A percentile compares a stretch with the other conserved stretches of the same genome.
These are phyloP conservation scores for Termitomyces sp. DNA, from an alignment of 768 basidiomycete genomes.

Conservation along the genomic window DNA sequence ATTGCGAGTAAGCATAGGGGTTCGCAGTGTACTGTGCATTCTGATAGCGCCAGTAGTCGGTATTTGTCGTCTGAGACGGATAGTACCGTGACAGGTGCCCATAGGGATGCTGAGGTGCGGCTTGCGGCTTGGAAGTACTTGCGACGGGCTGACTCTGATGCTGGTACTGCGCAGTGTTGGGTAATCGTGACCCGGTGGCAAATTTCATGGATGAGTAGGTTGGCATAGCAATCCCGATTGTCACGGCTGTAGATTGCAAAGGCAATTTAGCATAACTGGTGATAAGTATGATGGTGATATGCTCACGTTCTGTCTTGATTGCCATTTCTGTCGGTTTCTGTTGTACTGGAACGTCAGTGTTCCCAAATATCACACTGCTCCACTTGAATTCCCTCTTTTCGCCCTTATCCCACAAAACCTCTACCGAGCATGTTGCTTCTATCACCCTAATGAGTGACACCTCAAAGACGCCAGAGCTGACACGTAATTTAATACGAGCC, in stretches of 20 bases:
- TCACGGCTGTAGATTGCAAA: slow-evolving; percentile 15
- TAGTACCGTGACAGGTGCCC: slow-evolving; percentile 16
- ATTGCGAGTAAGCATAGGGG: slow-evolving; percentile 24
- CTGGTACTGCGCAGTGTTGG: slow-evolving; percentile 5
- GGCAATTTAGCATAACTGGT: not conserved
- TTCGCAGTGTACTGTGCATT: slow-evolving; percentile 19
- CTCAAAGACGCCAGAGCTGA: slow-evolving; percentile 81
- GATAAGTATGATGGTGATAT: not conserved
- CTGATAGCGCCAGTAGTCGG: slow-evolving; percentile 34
- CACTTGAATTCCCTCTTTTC: slow-evolving; percentile 77
- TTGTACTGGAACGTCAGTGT: slow-evolving; percentile 61
- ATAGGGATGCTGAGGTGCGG: slow-evolving; percentile 12
- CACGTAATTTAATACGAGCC: slow-evolving; percentile 79
- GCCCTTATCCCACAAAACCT: slow-evolving; percentile 78
- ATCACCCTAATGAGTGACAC: slow-evolving; percentile 72
- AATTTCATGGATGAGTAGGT: slow-evolving; percentile 26
- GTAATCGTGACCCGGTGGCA: slow-evolving; percentile 16
- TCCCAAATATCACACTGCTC: slow-evolving; percentile 77
- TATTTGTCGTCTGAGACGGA: slow-evolving; percentile 20
- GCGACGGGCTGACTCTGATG: slow-evolving; percentile 10
- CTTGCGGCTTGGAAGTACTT: not conserved
- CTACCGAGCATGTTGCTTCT: slow-evolving; percentile 64
- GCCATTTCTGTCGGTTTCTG: slow-evolving; percentile 63
- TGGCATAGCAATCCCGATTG: slow-evolving; percentile 20
- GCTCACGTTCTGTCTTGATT: slow-evolving; percentile 44